Evolutionary conservation across 257 asterid species (phyloP).

Genomic region (Primulina huaijiensis): DNA sequence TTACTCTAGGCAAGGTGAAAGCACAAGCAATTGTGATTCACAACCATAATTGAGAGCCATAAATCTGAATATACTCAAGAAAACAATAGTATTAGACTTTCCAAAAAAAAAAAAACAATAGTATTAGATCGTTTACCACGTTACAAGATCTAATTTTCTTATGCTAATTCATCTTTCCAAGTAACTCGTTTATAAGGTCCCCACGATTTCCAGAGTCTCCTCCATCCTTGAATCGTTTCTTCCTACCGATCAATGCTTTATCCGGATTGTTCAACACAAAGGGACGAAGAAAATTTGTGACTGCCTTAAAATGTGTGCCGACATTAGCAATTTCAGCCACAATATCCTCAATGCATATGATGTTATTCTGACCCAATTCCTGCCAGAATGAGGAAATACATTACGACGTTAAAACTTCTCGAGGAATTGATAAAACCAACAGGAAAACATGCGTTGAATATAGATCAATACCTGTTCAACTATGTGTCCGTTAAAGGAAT

Average conservation of each 20-base stretch:
- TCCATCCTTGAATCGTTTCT: constrained; percentile 66
- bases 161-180: constrained; percentile 75
- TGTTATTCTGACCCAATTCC: constrained; percentile 68
- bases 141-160: constrained; percentile 7
- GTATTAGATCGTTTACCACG: background rate
- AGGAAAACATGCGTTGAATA: background rate
- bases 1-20: no score
- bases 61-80: background rate
- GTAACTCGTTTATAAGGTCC: constrained; percentile 63
- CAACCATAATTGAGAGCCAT: background rate
- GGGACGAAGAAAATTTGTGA: constrained; percentile 65
- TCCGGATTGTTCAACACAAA: constrained; percentile 72
- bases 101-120: no score
- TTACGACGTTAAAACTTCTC: background rate
- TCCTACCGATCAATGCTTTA: constrained; percentile 74
- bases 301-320: constrained; percentile 67
- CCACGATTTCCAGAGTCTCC: constrained; percentile 89
- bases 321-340: constrained; percentile 64
- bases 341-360: constrained; percentile 80
- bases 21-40: no score
- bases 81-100: no score
- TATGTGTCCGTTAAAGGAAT: constrained; percentile 73
- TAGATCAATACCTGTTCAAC: constrained; percentile 62
- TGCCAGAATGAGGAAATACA: constrained; percentile 27
- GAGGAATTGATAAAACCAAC: background rate